phyloP scores from a whole-genome alignment of 1,139 yeast genomes.

The Candida glucosophila region DNA sequence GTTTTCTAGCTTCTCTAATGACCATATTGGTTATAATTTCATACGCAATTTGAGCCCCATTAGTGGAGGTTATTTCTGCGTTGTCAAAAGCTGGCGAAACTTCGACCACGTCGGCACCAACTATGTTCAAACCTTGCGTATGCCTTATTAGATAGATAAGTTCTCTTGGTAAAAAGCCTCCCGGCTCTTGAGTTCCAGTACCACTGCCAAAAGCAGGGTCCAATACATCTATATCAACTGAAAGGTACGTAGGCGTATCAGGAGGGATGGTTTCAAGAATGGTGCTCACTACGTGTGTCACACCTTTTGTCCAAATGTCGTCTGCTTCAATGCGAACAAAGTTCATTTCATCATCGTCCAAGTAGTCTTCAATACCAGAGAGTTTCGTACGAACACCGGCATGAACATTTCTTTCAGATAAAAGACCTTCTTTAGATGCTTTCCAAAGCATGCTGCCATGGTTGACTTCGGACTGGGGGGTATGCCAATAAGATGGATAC shows the following conservation, averaged over 20 bases:
- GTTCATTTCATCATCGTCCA: conserved; percentile 57
- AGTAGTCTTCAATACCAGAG: conserved; percentile 53
- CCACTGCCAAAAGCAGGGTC: conserved; percentile 80
- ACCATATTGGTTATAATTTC: conserved; percentile 70
- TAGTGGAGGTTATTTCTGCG: conserved; percentile 67
- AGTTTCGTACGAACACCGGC: conserved; percentile 68
- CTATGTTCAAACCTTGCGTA: conserved; percentile 50
- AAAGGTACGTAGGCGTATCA: conserved; percentile 58
- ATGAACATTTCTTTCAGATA: conserved; percentile 51
- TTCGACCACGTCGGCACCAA: conserved; percentile 76
- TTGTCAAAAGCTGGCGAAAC: conserved; percentile 67
- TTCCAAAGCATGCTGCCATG: conserved; percentile 82
- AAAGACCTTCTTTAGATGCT: conserved; percentile 60
- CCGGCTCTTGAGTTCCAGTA: conserved; percentile 78
- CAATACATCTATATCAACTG: conserved; percentile 72
- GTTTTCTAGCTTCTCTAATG: too few relatives aligned
- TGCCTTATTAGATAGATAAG: conserved; percentile 52
- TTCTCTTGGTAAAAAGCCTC: conserved; percentile 77
- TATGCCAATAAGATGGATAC: conserved; percentile 62
- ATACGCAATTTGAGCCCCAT: conserved; percentile 69
- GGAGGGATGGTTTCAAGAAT: conserved; percentile 44
- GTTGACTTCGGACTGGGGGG: conserved; percentile 54
- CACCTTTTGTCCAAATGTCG: conserved; percentile 59
- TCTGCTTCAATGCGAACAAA: conserved; percentile 60
- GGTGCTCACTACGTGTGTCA: conserved; percentile 40